Conservation (phyloP, 306 rosid genomes). For the Lathyrus oleraceus region DNA sequence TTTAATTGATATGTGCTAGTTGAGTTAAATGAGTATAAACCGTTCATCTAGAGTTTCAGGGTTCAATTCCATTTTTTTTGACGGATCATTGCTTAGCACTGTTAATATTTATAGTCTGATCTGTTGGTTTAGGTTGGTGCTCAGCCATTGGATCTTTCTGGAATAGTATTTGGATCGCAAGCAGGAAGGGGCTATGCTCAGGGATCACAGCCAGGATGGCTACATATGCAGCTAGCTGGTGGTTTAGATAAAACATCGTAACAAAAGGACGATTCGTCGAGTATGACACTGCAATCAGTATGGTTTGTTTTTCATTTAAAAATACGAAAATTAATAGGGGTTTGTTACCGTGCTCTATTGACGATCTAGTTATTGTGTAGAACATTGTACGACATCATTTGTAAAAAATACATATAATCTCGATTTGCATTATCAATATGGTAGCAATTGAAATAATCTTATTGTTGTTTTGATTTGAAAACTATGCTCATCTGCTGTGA, state of each 20-base stretch:
- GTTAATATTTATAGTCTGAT: slow-evolving; percentile 25
- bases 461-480: slow-evolving; percentile 27
- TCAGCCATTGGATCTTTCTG: slow-evolving; percentile 70
- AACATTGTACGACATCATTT: slow-evolving; percentile 31
- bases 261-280: slow-evolving; percentile 17
- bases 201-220: slow-evolving; percentile 73
- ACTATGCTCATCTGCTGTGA: neutral
- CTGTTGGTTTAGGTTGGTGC: slow-evolving; percentile 52
- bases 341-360: slow-evolving; percentile 31
- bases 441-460: slow-evolving; percentile 32
- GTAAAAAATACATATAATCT: slow-evolving; percentile 47
- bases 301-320: slow-evolving; percentile 33
- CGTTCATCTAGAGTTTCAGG: no score
- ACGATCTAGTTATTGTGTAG: slow-evolving; percentile 45
- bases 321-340: neutral
- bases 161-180: slow-evolving; percentile 73
- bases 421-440: slow-evolving; percentile 24
- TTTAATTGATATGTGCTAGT: neutral
- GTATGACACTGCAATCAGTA: slow-evolving; percentile 25
- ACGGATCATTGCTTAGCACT: slow-evolving; percentile 1
- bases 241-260: slow-evolving; percentile 67
- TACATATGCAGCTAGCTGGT: slow-evolving; percentile 88
- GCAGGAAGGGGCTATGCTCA: slow-evolving; percentile 61
- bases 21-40: neutral
- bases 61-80: neutral